Evolutionary conservation across 192 early-diverging fungal genomes (phyloP).

Genomic region (Paraglomus brasilianum): DNA sequence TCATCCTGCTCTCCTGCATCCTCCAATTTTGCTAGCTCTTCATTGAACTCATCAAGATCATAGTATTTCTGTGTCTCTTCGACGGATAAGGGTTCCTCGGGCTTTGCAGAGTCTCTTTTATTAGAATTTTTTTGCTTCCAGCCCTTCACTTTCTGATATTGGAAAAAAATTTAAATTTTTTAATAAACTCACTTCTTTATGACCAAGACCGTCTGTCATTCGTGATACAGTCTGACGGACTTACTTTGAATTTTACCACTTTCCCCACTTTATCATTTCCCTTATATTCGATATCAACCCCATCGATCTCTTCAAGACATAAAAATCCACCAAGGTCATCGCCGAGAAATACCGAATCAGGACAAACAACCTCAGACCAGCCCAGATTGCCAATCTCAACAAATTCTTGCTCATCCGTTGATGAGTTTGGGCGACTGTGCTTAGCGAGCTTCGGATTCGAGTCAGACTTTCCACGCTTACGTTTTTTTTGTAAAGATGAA

Average conservation of each 20-base stretch:
- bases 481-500: too few relatives aligned
- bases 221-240: not conserved
- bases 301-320: conserved; percentile 84
- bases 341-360: conserved; percentile 16
- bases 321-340: conserved; percentile 76
- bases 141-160: not conserved
- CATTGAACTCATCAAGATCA: conserved; percentile 80
- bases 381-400: not conserved
- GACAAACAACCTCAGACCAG: conserved; percentile 22
- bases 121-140: conserved; percentile 24
- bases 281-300: conserved; percentile 76
- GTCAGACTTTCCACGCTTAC: too few relatives aligned
- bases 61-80: conserved; percentile 58
- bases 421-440: too few relatives aligned
- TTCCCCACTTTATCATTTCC: conserved; percentile 61
- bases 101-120: conserved; percentile 43
- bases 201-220: conserved; percentile 28
- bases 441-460: too few relatives aligned
- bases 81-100: conserved; percentile 47
- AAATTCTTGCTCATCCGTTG: not conserved
- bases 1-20: not conserved
- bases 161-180: not conserved
- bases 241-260: conserved; percentile 73
- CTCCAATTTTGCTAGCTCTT: conserved; percentile 34
- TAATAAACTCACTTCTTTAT: conserved; percentile 25